Percentiles rank a stretch among this genome's conserved stretches.
These are phyloP conservation scores for Luzula sylvatica DNA, from an alignment of 176 grass and related monocot species.

Conservation along the genomic window DNA sequence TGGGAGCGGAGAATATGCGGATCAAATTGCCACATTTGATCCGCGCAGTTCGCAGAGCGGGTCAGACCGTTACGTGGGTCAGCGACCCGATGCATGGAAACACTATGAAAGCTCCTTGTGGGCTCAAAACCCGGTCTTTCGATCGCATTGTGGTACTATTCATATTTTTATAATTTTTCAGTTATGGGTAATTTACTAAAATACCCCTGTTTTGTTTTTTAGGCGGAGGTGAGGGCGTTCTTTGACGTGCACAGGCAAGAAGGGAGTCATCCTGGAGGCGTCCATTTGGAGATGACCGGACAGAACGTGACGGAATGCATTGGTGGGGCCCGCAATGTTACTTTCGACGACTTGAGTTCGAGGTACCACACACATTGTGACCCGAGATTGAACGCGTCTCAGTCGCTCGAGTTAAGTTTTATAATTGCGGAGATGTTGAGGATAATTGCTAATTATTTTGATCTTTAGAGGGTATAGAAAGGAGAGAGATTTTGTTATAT, in stretches of 20 bases:
- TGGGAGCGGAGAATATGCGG: slow-evolving; percentile 44
- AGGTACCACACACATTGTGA: slow-evolving; percentile 55
- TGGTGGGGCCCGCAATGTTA: slow-evolving; percentile 38
- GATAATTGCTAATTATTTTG: too few relatives aligned
- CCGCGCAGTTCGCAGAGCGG: slow-evolving; percentile 38
- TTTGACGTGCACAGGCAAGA: slow-evolving; percentile 48
- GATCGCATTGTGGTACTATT: slow-evolving; percentile 18
- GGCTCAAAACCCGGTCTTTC: slow-evolving; percentile 46
- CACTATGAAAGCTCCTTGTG: slow-evolving; percentile 41
- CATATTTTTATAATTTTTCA: neutral
- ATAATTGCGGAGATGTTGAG: slow-evolving; percentile 36
- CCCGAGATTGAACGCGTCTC: slow-evolving; percentile 42
- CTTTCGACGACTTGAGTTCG: slow-evolving; percentile 33
- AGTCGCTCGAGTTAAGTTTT: slow-evolving; percentile 44
- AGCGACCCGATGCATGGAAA: slow-evolving; percentile 59
- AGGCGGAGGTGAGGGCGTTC: slow-evolving; percentile 53
- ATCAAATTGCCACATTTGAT: slow-evolving; percentile 44
- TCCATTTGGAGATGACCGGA: slow-evolving; percentile 63
- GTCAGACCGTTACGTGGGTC: slow-evolving; percentile 47
- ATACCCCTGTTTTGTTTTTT: slow-evolving; percentile 1
- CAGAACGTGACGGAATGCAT: slow-evolving; percentile 56
- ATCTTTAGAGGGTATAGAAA: too few relatives aligned
- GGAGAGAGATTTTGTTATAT: too few relatives aligned
- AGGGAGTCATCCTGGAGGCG: slow-evolving; percentile 40
- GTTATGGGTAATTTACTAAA: neutral